Conservation (phyloP, 371 early-diverging fungal species). For the Lichtheimia corymbifera region DNA sequence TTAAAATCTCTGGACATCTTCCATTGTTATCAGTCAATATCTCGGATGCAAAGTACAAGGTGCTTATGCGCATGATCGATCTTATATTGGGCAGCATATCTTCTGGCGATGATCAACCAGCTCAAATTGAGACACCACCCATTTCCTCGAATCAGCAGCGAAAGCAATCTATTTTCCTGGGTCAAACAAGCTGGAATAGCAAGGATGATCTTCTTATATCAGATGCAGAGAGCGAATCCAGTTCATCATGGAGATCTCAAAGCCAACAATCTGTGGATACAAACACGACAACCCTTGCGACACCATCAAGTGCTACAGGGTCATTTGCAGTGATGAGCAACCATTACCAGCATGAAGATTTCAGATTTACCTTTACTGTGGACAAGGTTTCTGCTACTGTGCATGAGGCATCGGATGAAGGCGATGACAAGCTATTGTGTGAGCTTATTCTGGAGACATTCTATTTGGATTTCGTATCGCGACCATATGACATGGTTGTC, state of each 20-base stretch:
- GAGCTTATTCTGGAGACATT: slow-evolving; percentile 59
- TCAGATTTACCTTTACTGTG: slow-evolving; percentile 73
- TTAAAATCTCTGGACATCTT: slow-evolving; percentile 71
- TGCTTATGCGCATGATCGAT: slow-evolving; percentile 76
- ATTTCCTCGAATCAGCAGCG: neutral
- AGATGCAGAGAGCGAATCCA: slow-evolving; percentile 13
- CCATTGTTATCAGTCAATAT: slow-evolving; percentile 77
- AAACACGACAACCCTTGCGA: neutral
- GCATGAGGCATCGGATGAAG: slow-evolving; percentile 40
- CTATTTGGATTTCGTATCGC: slow-evolving; percentile 54
- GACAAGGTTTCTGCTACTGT: slow-evolving; percentile 69
- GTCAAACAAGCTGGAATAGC: neutral
- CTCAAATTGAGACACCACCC: neutral
- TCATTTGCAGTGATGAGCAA: slow-evolving; percentile 18
- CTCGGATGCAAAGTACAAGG: slow-evolving; percentile 83
- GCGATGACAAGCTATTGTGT: slow-evolving; percentile 46
- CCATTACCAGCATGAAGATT: slow-evolving; percentile 49
- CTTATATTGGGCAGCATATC: slow-evolving; percentile 46
- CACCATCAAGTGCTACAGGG: slow-evolving; percentile 17
- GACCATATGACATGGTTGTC: slow-evolving; percentile 62
- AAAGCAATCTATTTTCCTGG: neutral
- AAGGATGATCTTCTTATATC: slow-evolving; percentile 2
- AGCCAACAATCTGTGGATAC: neutral
- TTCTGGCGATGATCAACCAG: slow-evolving; percentile 19
- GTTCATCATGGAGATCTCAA: neutral